phyloP scores from a whole-genome alignment of 768 basidiomycete genomes.

The Lactarius vividus region DNA sequence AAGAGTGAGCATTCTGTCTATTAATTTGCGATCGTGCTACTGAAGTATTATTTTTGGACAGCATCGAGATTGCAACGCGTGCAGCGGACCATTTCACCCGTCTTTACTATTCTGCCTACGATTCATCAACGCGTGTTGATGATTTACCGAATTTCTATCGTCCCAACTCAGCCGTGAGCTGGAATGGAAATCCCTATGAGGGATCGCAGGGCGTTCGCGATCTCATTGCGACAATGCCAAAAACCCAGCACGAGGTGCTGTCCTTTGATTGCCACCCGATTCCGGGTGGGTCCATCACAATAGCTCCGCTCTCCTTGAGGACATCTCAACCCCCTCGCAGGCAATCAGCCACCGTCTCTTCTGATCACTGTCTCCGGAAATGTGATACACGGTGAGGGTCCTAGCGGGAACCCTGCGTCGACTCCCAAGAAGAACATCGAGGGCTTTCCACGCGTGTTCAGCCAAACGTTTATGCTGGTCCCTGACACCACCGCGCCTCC shows the following conservation, averaged over 20 bases:
- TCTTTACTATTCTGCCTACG: slow-evolving; percentile 79
- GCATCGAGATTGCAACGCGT: slow-evolving; percentile 81
- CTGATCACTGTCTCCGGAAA: slow-evolving; percentile 78
- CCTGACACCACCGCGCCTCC: slow-evolving; percentile 68
- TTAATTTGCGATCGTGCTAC: not conserved
- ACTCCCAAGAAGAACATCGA: slow-evolving; percentile 50
- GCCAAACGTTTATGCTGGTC: slow-evolving; percentile 82
- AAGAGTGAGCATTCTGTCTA: slow-evolving; percentile 33
- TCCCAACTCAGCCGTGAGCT: slow-evolving; percentile 67
- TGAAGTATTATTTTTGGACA: slow-evolving; percentile 34
- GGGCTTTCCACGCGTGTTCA: slow-evolving; percentile 80
- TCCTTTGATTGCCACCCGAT: slow-evolving; percentile 91
- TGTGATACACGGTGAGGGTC: slow-evolving; percentile 66
- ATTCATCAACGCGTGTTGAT: slow-evolving; percentile 70
- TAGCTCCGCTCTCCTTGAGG: not conserved
- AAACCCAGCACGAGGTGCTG: slow-evolving; percentile 80
- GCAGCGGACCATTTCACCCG: slow-evolving; percentile 83
- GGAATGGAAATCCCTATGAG: slow-evolving; percentile 82
- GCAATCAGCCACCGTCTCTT: slow-evolving; percentile 74
- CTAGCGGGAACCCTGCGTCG: slow-evolving; percentile 54
- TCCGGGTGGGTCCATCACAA: slow-evolving; percentile 50
- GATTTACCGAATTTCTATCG: slow-evolving; percentile 84
- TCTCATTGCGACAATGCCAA: slow-evolving; percentile 69
- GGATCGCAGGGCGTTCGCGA: slow-evolving; percentile 66
- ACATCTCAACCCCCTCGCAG: slow-evolving; percentile 37